Conservation (phyloP, 2,329 filamentous ascomycete species). For the Cucurbitaria berberidis region DNA sequence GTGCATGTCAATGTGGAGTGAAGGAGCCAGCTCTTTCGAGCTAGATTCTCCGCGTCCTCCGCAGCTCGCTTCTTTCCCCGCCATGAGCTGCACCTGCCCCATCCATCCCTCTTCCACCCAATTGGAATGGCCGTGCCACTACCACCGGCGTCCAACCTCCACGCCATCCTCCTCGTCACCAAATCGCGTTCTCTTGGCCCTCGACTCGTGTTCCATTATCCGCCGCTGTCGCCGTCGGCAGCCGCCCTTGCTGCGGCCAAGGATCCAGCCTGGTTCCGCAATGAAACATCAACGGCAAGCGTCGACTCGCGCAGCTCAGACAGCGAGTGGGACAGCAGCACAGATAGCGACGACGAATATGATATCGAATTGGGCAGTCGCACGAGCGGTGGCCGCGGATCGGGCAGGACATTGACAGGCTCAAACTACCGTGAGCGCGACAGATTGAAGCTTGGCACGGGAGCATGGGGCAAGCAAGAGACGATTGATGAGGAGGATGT, state of each 20-base stretch:
- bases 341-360: constrained; percentile 43
- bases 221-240: constrained; percentile 46
- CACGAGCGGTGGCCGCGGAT: constrained; percentile 42
- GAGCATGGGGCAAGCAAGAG: constrained; percentile 43
- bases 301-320: constrained; percentile 40
- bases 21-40: constrained; percentile 2
- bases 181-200: constrained; percentile 48
- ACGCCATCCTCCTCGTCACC: constrained; percentile 50
- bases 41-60: constrained; percentile 27
- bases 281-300: constrained; percentile 45
- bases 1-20: neutral
- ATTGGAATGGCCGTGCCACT: constrained; percentile 45
- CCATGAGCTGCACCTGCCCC: neutral
- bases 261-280: constrained; percentile 47
- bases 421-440: constrained; percentile 33
- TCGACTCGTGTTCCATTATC: constrained; percentile 52
- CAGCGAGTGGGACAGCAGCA: constrained; percentile 48
- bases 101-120: constrained; percentile 6
- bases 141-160: constrained; percentile 47
- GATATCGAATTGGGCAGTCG: constrained; percentile 43
- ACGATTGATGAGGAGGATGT: constrained; percentile 46
- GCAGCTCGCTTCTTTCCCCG: constrained; percentile 11
- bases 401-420: constrained; percentile 35
- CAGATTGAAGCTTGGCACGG: constrained; percentile 31
- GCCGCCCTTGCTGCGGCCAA: constrained; percentile 42